Evolutionary conservation across 2,329 filamentous ascomycete species (phyloP), one percentile per base, ranked within the genome.

Genomic region (Grosmannia clavigera): DNA sequence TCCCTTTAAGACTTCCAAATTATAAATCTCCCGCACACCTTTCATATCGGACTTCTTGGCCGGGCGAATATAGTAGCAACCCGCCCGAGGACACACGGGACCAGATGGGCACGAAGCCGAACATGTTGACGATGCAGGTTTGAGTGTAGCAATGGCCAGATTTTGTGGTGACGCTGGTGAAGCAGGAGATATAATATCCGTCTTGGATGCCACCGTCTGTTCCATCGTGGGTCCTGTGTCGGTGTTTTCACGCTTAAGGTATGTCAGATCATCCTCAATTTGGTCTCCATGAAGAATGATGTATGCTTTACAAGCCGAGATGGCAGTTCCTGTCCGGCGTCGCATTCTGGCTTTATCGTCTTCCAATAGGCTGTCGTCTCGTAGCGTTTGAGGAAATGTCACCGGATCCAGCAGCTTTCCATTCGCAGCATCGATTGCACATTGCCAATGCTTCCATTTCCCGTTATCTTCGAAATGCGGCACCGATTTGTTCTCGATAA

Each of bases 1-100:
- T 1, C 70, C 65, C 0, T 67, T 59, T 2, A 51, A 14, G 10
- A 72, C 68, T 57, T 81, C 78, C 3, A 66, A 54, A 51, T 80
- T 79, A 65, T 81, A 75, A 5, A 81, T 76, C 0, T 64, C 61
- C 0, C 69, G 67, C n/a, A 81, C 73, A 0, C 64, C 67, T 0
- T 61, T 58, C 55, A 79, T 71, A 58, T 82, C 78, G 0, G 58
- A 33, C 0, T 64, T 57, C 5, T 48, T 33, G 31, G 53, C 60
- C 16, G 57, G 57, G 0, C 60, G 57, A 5, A 61, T 46, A 35
- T 58, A 52, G 33, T 40, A 58, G 5, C 6, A 1, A 31, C 7
- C 27, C 9, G 50, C 12, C 16, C 16, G 27, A 16, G 50, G 12
- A 31, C n/a, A 29, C 25, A 31, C 27, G 2, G 27, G 12, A 29